These are phyloP conservation scores for Coriaria nepalensis DNA, from an alignment of 306 rosid genomes.

Conservation along the genomic window DNA sequence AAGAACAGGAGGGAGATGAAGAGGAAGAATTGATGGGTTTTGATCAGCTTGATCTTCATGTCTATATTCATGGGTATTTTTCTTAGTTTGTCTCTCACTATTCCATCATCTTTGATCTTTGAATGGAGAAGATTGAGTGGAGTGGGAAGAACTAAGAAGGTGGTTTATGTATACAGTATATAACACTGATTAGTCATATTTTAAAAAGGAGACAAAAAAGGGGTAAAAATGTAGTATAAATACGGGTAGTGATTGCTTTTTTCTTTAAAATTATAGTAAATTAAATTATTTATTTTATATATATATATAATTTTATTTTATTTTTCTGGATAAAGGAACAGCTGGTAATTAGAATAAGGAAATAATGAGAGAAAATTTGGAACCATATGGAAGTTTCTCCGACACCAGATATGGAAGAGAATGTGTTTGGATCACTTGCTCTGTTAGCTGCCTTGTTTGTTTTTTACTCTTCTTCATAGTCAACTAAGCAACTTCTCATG, in stretches of 20 bases:
- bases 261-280: conserved; percentile 8
- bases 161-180: conserved; percentile 14
- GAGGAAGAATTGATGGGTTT: conserved; percentile 27
- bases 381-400: conserved; percentile 55
- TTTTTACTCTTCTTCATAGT: conserved; percentile 14
- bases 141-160: conserved; percentile 9
- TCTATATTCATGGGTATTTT: conserved; percentile 21
- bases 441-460: conserved; percentile 16
- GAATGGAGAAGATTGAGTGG: conserved; percentile 14
- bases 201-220: conserved; percentile 31
- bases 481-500: too few relatives aligned
- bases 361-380: conserved; percentile 51
- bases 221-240: conserved; percentile 21
- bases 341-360: conserved; percentile 33
- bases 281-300: too few relatives aligned
- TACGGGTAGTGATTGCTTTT: conserved; percentile 9
- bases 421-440: conserved; percentile 33
- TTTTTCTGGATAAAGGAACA: conserved; percentile 32
- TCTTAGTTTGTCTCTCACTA: conserved; percentile 18
- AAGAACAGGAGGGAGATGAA: too few relatives aligned
- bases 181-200: too few relatives aligned
- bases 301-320: too few relatives aligned
- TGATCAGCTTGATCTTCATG: conserved; percentile 31
- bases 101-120: conserved; percentile 34
- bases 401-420: conserved; percentile 84